Percentiles rank a stretch among this genome's conserved stretches.
Evolutionary conservation across 768 basidiomycete species (phyloP).

Genomic region (Tephrocybe sp.): DNA sequence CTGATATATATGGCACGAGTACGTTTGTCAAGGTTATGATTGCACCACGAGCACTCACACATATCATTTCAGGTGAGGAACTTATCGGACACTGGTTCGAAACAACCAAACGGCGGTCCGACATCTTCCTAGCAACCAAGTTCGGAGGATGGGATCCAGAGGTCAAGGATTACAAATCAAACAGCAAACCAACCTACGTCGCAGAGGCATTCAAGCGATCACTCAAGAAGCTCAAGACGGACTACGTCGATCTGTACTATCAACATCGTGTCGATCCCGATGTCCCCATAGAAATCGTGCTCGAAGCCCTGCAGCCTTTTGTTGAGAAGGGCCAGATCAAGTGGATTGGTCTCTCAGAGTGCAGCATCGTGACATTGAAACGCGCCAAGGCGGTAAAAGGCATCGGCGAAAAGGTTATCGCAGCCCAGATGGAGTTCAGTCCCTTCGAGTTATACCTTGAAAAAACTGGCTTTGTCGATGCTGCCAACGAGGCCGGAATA

Average conservation of each 20-base stretch:
- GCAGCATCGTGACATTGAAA: conserved; percentile 40
- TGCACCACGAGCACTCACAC: conserved; percentile 29
- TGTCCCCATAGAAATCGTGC: conserved; percentile 45
- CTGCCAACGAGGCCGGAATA: conserved; percentile 43
- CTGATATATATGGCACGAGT: conserved; percentile 45
- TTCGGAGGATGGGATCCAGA: conserved; percentile 3
- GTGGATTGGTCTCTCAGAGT: conserved; percentile 54
- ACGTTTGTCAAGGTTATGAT: conserved; percentile 22
- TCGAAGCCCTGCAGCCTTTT: not conserved
- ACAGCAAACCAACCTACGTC: conserved; percentile 15
- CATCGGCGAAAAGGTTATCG: conserved; percentile 29
- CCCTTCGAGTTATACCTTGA: conserved; percentile 46
- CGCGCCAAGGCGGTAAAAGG: conserved; percentile 48
- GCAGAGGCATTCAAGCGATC: not conserved
- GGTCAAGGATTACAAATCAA: not conserved
- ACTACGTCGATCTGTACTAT: conserved; percentile 14
- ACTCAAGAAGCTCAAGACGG: not conserved
- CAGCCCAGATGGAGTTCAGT: conserved; percentile 45
- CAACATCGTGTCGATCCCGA: conserved; percentile 36
- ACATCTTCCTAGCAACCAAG: conserved; percentile 41
- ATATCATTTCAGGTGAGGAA: conserved; percentile 3
- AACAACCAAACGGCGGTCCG: conserved; percentile 46
- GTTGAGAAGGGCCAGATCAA: conserved; percentile 26
- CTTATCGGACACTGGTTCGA: conserved; percentile 37
- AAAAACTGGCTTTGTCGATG: conserved; percentile 34